Base-by-base conservation (phyloP, 1,284 basidiomycete genomes). In the Marasmius tenuissimus region DNA sequence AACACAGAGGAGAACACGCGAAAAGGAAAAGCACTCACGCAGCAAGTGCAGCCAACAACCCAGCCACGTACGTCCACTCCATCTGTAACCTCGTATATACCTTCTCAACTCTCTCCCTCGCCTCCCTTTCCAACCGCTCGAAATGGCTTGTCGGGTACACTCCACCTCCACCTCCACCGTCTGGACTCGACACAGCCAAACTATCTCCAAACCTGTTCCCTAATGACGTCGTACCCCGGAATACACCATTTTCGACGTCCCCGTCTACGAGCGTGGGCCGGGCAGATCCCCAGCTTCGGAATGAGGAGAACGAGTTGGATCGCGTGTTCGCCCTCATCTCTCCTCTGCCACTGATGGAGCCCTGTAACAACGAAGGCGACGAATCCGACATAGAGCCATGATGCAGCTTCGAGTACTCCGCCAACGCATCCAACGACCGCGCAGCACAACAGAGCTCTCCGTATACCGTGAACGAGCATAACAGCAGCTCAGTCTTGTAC, bases 401-500 rank as follows among this genome's bases (percentile, higher is more conserved):
- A 34, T 54, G 34, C 12, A 37, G n/a, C 37, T 54, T 54, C 7
- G 52, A 54, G 16, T 11, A 54, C 14, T 54, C 14, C 6, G 38
- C 34, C 20, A 54, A 10, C 16, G 52, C 35, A 38, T 54, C 52
- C 34, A 54, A 58, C 7, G 35, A 35, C 34, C 39, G 35, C 14
- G 47, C 57, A 18, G 59, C 56, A 34, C 42, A 48, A 20, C 45
- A 58, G 12, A 90, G 71, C 57, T 85, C 83, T 1, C 74, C 72
- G 61, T 88, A 88, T 52, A 82, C 75, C 0, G 86, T 83, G 63
- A 88, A 82, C 0, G 75, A 70, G 18, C 83, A 78, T 1, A 89
- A 66, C 1, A 80, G 48, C 3, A 72, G 67, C 66, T 85, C 81
- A 10, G 38, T 6, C n/a, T 37, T 35, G 27, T 9, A n/a, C 52